Evolutionary conservation across 805 yeast genomes (phyloP), one percentile per base, ranked within the genome.

Genomic region (Wickerhamiella domercqiae): DNA sequence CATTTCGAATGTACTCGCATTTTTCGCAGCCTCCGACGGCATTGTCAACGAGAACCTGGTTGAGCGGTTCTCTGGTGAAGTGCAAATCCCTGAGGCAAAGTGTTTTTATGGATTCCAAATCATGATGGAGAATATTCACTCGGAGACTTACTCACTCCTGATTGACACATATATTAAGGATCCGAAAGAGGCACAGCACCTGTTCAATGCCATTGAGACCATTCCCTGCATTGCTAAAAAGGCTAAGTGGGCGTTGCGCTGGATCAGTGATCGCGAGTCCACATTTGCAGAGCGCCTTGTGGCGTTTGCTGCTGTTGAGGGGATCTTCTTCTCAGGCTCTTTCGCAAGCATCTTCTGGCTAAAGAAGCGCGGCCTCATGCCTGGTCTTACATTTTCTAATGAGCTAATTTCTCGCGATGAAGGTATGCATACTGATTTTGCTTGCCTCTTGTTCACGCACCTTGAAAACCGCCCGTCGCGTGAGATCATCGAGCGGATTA

Each of bases 81-180:
- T 90, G 43, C 95, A 86, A 63, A 65, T 82, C 47, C 90, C 98
- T 40, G 98, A 87, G 68, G 98, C 97, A 53, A 86, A 87, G 63
- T 86, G 95, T 62, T 90, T 87, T 70, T 87, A 87, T 61, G 98
- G 98, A 34, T 87, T 90, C 81, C 98, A 87, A 68, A 90, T 87
- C 63, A 86, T 86, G 97, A 90, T 90, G 87, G 98, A 87, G 67
- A 87, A 90, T 70, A 90, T 87, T 56, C 98, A 87, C 63, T 78
- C 95, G 18, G 98, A 87, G 67, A 90, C 96, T 34, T 87, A 87
- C 67, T 87, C 97, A 5, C 67, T 90, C 49, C 73, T 90, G 57
- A 83, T 87, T 50, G 98, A 87, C 60, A 75, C 95, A 26, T 87
- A 87, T 63, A 80, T 87, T 62, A 86, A 86, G 67, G 98, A 87